These are phyloP conservation scores for Naganishia liquefaciens DNA, from an alignment of 1,284 basidiomycete genomes.

Conservation along the genomic window DNA sequence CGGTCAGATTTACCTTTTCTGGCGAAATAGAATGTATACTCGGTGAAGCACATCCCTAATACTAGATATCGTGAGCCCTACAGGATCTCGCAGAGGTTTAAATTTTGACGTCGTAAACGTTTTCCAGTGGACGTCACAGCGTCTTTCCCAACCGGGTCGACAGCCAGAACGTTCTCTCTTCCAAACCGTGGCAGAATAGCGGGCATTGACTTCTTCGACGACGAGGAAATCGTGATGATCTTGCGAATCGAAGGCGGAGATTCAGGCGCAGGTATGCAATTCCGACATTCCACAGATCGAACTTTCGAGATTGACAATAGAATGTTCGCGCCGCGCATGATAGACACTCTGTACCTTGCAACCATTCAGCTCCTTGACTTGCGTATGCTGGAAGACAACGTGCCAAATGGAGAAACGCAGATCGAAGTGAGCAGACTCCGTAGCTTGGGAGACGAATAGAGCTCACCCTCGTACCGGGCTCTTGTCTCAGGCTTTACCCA, in stretches of 20 bases:
- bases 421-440: no score
- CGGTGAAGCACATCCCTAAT: neutral
- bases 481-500: neutral
- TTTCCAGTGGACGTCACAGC: neutral
- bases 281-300: neutral
- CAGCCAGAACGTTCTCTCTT: neutral
- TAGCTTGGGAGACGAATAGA: no score
- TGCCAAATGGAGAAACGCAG: neutral
- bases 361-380: neutral
- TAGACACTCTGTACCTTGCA: conserved; percentile 1
- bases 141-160: neutral
- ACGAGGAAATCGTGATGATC: conserved; percentile 2
- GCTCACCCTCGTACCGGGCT: no score
- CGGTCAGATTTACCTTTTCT: neutral
- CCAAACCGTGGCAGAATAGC: neutral
- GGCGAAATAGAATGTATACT: neutral
- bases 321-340: no score
- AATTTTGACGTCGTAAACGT: no score
- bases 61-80: neutral
- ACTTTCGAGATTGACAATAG: no score
- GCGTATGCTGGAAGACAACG: conserved; percentile 7
- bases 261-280: conserved; percentile 1
- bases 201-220: conserved; percentile 20
- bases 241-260: neutral
- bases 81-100: neutral